Conservation (phyloP, 1,139 yeast genomes). For the Scheffersomyces segobiensis region DNA sequence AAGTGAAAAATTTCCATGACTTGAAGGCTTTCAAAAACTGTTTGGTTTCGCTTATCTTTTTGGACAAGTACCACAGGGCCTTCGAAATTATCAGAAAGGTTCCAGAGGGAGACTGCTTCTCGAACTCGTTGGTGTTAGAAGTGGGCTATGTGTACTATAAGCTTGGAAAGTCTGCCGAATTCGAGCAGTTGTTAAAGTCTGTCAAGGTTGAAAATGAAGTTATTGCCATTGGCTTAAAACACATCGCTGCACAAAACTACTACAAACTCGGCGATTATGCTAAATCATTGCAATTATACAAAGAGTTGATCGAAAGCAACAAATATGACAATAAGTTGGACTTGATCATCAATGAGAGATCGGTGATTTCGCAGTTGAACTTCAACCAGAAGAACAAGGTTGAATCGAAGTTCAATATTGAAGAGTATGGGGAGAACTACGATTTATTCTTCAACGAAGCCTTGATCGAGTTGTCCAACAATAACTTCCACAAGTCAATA, state of each 20-base stretch:
- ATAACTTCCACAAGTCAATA: conserved; percentile 45
- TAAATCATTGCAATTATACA: conserved; percentile 58
- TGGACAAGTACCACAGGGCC: conserved; percentile 68
- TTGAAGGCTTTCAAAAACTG: conserved; percentile 57
- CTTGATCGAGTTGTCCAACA: conserved; percentile 48
- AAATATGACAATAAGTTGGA: conserved; percentile 49
- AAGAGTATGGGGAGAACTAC: conserved; percentile 22
- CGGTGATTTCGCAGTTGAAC: conserved; percentile 59
- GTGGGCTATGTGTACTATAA: conserved; percentile 73
- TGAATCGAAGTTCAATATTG: conserved; percentile 10
- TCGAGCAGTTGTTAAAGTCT: conserved; percentile 39
- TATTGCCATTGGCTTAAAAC: conserved; percentile 51
- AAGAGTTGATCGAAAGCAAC: conserved; percentile 40
- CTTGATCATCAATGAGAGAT: conserved; percentile 66
- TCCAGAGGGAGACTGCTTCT: conserved; percentile 31
- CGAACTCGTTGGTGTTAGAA: conserved; percentile 48
- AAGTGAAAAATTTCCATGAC: conserved; percentile 46
- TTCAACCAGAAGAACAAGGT: conserved; percentile 9
- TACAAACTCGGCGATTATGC: conserved; percentile 64
- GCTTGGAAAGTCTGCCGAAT: conserved; percentile 45
- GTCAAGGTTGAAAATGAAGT: conserved; percentile 19
- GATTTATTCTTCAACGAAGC: conserved; percentile 68
- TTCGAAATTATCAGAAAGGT: conserved; percentile 45
- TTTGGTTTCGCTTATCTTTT: conserved; percentile 68
- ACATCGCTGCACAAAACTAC: conserved; percentile 79